Evolutionary conservation across 2,329 filamentous ascomycete species (phyloP).

Genomic region (Cylindrodendrum hubeiense): DNA sequence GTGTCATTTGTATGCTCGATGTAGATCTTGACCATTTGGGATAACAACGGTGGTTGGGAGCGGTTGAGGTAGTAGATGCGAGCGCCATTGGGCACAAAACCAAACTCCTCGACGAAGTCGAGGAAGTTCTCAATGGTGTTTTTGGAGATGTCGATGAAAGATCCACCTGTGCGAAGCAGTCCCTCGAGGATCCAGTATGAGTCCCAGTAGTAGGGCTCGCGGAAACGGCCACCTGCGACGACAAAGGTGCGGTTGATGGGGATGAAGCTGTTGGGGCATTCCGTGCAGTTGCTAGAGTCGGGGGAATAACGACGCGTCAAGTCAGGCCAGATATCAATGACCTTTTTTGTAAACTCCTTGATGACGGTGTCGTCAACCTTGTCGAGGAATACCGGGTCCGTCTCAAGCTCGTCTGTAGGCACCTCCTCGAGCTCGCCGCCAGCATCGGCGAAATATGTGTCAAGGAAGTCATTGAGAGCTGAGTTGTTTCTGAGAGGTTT

Average conservation of each 20-base stretch:
- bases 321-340: constrained; percentile 78
- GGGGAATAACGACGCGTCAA: constrained; percentile 71
- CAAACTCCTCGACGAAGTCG: constrained; percentile 73
- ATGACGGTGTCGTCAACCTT: constrained; percentile 69
- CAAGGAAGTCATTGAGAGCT: constrained; percentile 71
- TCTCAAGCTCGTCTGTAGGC: constrained; percentile 62
- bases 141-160: constrained; percentile 71
- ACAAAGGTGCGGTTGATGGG: constrained; percentile 76
- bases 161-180: constrained; percentile 72
- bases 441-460: constrained; percentile 72
- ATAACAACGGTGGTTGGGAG: constrained; percentile 74
- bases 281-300: constrained; percentile 63
- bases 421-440: constrained; percentile 72
- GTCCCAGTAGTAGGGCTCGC: constrained; percentile 80
- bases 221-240: constrained; percentile 78
- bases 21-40: constrained; percentile 75
- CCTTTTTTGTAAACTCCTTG: constrained; percentile 70
- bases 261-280: constrained; percentile 74
- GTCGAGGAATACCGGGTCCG: constrained; percentile 69
- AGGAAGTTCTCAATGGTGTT: constrained; percentile 80
- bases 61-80: constrained; percentile 76
- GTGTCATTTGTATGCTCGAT: constrained; percentile 75
- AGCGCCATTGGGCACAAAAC: constrained; percentile 78
- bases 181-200: constrained; percentile 78
- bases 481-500: constrained; percentile 74